Evolutionary conservation across 2,329 filamentous ascomycete species (phyloP).

Genomic region (Penicillium brasilianum): DNA sequence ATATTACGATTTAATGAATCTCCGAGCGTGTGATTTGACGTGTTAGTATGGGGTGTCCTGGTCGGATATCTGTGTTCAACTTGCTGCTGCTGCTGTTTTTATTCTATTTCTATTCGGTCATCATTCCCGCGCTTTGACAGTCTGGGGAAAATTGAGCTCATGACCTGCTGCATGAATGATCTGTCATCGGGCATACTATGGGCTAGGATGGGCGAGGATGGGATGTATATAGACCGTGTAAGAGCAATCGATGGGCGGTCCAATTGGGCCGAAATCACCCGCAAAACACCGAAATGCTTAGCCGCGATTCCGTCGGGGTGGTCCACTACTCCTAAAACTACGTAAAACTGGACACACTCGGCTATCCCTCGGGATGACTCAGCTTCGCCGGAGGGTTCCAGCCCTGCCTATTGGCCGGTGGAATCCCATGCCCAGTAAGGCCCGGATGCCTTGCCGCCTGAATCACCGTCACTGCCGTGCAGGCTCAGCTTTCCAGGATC

Average conservation of each 20-base stretch:
- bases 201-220: not conserved
- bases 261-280: constrained; percentile 34
- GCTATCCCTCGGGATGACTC: constrained; percentile 31
- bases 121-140: not conserved
- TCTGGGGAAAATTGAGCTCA: not conserved
- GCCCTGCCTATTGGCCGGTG: constrained; percentile 1
- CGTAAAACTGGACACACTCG: constrained; percentile 14
- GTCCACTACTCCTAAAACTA: not conserved
- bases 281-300: constrained; percentile 30
- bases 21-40: constrained; percentile 1
- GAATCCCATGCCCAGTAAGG: not conserved
- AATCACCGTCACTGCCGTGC: constrained; percentile 9
- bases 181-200: not conserved
- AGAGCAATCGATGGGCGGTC: constrained; percentile 17
- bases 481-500: constrained; percentile 9
- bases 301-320: constrained; percentile 15
- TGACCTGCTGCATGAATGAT: not conserved
- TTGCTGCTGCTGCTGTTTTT: not conserved
- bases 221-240: constrained; percentile 13
- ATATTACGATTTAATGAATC: constrained; percentile 23
- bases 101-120: not conserved
- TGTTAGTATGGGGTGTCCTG: not conserved
- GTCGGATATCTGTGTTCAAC: not conserved
- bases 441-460: constrained; percentile 1
- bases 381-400: constrained; percentile 18